These are phyloP conservation scores for Epichloe coenophiala DNA, from an alignment of 2,329 filamentous ascomycete species.

Conservation along the genomic window DNA sequence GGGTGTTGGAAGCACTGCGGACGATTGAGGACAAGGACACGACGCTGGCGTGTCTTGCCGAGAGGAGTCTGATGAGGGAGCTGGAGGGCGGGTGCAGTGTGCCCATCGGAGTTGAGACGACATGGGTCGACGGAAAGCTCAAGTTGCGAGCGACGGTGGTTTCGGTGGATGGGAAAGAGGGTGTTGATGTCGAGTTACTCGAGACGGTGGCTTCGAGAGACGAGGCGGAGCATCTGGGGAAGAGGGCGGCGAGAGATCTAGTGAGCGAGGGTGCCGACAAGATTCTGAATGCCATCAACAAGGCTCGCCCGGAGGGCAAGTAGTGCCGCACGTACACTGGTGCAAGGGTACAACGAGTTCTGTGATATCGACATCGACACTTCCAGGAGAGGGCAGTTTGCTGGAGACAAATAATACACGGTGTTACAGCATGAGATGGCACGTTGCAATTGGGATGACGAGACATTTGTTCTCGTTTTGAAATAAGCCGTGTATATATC, in stretches of 20 bases:
- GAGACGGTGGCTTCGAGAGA: constrained; percentile 47
- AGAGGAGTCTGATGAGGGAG: constrained; percentile 72
- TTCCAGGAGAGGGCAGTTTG: not conserved
- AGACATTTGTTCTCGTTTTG: not conserved
- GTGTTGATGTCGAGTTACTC: constrained; percentile 55
- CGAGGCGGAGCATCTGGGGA: constrained; percentile 66
- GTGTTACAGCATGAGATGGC: not conserved
- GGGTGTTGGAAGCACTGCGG: constrained; percentile 46
- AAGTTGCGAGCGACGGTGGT: constrained; percentile 68
- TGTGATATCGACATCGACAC: not conserved
- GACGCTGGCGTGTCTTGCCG: constrained; percentile 59
- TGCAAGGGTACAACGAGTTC: not conserved
- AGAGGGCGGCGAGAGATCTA: constrained; percentile 57
- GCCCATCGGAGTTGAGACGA: constrained; percentile 80
- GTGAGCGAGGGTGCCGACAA: constrained; percentile 65
- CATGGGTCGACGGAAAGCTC: constrained; percentile 51
- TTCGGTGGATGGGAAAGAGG: constrained; percentile 65
- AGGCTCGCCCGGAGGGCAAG: constrained; percentile 17
- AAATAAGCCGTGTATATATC: too few species aligned
- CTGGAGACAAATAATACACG: not conserved
- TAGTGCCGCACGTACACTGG: not conserved
- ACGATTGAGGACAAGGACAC: constrained; percentile 51
- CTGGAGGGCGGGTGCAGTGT: constrained; percentile 96
- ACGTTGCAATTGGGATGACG: not conserved
- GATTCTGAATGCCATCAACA: constrained; percentile 71